These are phyloP conservation scores for Chaetomium cochliodes DNA, from an alignment of 495 filamentous ascomycete genomes.

Conservation along the genomic window DNA sequence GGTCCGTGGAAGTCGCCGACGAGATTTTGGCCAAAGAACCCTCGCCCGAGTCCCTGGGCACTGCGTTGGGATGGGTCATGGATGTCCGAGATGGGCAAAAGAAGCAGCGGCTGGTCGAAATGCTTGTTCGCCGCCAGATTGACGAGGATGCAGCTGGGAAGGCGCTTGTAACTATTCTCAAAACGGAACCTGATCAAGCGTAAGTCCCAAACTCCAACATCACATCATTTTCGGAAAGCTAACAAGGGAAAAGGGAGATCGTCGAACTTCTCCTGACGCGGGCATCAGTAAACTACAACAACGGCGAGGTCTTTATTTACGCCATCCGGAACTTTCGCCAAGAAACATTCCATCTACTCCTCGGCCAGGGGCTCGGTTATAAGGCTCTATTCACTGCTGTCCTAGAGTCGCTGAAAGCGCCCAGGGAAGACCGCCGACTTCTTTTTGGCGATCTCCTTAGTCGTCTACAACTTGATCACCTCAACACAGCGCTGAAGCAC, in stretches of 20 bases:
- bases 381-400: constrained; percentile 31
- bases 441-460: constrained; percentile 26
- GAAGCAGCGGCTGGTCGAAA: constrained; percentile 23
- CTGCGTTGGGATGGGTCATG: constrained; percentile 33
- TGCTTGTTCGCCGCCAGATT: constrained; percentile 29
- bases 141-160: constrained; percentile 35
- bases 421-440: constrained; percentile 14
- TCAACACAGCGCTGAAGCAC: constrained; percentile 34
- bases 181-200: constrained; percentile 30
- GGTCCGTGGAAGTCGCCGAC: constrained; percentile 35
- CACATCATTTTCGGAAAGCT: not conserved
- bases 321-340: constrained; percentile 31
- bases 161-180: constrained; percentile 38
- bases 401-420: constrained; percentile 28
- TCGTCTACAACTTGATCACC: constrained; percentile 30
- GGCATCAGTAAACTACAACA: constrained; percentile 36
- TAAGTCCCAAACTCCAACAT: constrained; percentile 17
- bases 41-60: constrained; percentile 31
- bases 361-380: constrained; percentile 30
- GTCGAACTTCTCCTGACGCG: constrained; percentile 29
- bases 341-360: constrained; percentile 32
- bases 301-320: constrained; percentile 35
- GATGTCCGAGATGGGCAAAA: constrained; percentile 11
- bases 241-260: constrained; percentile 15
- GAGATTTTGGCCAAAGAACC: constrained; percentile 37